These are phyloP conservation scores for Trichophyton mentagrophytes DNA, from an alignment of 2,329 filamentous ascomycete species.

Conservation along the genomic window DNA sequence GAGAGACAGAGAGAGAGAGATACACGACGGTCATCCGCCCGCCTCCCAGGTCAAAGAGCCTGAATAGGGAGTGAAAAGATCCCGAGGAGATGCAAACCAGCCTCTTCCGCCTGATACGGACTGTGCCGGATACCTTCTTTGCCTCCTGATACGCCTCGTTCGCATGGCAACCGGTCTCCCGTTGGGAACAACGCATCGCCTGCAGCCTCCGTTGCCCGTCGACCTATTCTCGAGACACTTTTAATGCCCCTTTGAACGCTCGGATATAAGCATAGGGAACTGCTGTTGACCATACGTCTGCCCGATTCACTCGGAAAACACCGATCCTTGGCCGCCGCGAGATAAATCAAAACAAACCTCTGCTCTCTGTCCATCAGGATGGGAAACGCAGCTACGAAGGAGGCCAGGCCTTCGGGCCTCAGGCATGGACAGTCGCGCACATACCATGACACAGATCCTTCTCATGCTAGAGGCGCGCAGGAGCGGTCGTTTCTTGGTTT, in stretches of 20 bases:
- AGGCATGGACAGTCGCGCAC: slow-evolving; percentile 10
- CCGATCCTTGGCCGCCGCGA: no score
- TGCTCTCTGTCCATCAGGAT: slow-evolving; percentile 16
- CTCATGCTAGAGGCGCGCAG: slow-evolving; percentile 20
- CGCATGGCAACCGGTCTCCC: slow-evolving; percentile 11
- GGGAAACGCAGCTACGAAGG: slow-evolving; percentile 38
- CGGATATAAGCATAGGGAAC: no score
- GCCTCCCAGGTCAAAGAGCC: not conserved
- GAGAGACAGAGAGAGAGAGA: not conserved
- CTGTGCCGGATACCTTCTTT: not conserved
- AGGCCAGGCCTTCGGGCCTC: slow-evolving; percentile 24
- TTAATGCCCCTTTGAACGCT: not conserved
- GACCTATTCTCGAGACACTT: not conserved
- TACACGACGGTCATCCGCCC: not conserved
- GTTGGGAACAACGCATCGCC: slow-evolving; percentile 2
- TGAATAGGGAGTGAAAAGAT: not conserved
- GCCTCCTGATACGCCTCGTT: not conserved
- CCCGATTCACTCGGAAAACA: no score
- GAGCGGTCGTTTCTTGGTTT: slow-evolving; percentile 50
- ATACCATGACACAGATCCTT: slow-evolving; percentile 5
- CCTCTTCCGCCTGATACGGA: not conserved
- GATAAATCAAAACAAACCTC: no score
- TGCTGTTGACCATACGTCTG: no score
- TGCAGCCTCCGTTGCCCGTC: not conserved
- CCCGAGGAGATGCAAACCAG: not conserved